These are phyloP conservation scores for Saraca asoca DNA, from an alignment of 331 rosid genomes.

Conservation along the genomic window DNA sequence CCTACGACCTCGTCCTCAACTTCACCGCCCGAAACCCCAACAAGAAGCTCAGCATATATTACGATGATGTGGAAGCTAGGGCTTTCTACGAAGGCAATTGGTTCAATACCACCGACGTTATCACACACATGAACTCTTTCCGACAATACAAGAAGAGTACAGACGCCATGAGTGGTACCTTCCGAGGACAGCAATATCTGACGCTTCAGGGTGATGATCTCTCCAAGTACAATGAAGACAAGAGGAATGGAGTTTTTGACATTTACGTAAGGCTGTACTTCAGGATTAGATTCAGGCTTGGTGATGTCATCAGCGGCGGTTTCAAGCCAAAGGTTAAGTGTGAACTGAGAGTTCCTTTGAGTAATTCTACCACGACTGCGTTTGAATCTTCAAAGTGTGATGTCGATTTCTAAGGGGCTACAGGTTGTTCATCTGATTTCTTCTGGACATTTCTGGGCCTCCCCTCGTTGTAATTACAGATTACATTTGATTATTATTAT, in stretches of 20 bases:
- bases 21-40: conserved; percentile 59
- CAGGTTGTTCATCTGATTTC: no score
- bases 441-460: no score
- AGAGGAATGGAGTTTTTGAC: conserved; percentile 33
- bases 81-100: conserved; percentile 37
- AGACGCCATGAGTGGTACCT: conserved; percentile 28
- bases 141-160: conserved; percentile 52
- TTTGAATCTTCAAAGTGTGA: conserved; percentile 35
- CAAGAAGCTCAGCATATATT: conserved; percentile 42
- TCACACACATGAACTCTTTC: conserved; percentile 22
- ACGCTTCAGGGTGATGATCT: conserved; percentile 11
- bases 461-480: no score
- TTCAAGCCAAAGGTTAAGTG: conserved; percentile 30
- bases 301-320: not conserved
- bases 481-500: no score
- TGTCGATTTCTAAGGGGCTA: conserved; percentile 29
- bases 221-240: conserved; percentile 36
- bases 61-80: conserved; percentile 42
- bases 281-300: conserved; percentile 42
- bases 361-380: not conserved
- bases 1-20: conserved; percentile 53
- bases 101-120: conserved; percentile 25
- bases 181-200: conserved; percentile 36
- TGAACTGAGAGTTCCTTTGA: conserved; percentile 36
- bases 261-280: conserved; percentile 49